A percentile compares a stretch with the other conserved stretches of the same genome.
Evolutionary conservation across 148 eudicot genomes (phyloP).

Genomic region (Spergularia marina): DNA sequence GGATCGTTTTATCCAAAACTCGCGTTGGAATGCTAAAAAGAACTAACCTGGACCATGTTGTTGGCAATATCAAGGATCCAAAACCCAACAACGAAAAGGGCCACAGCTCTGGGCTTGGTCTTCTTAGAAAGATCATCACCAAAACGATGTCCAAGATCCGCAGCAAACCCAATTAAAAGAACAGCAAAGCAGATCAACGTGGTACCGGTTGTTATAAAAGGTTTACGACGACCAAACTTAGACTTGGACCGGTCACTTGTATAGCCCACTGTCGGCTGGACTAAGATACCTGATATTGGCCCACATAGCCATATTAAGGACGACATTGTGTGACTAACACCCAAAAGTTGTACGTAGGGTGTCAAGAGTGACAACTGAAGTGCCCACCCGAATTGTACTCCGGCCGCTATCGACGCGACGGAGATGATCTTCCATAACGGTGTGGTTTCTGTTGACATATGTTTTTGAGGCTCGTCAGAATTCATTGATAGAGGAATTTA

Average conservation of each 20-base stretch:
- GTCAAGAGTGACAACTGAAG: constrained; percentile 72
- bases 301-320: constrained; percentile 86
- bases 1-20: background rate
- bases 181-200: constrained; percentile 47
- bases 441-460: constrained; percentile 8
- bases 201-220: constrained; percentile 60
- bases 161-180: constrained; percentile 67
- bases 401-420: constrained; percentile 71
- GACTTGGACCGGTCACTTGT: constrained; percentile 52
- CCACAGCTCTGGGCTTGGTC: constrained; percentile 64
- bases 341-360: constrained; percentile 67
- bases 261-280: constrained; percentile 76
- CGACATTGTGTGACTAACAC: constrained; percentile 61
- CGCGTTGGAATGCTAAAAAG: background rate
- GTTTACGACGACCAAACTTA: constrained; percentile 69
- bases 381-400: constrained; percentile 88
- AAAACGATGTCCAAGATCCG: constrained; percentile 52
- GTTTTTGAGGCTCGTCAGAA: constrained; percentile 19
- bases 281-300: constrained; percentile 78
- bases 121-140: constrained; percentile 42
- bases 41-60: constrained; percentile 48
- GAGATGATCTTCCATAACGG: constrained; percentile 35
- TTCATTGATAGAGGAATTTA: constrained; percentile 3
- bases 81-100: constrained; percentile 69
- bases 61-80: constrained; percentile 86